Base-by-base conservation (phyloP, 1,139 yeast species). In the Zygosaccharomyces sapae region DNA sequence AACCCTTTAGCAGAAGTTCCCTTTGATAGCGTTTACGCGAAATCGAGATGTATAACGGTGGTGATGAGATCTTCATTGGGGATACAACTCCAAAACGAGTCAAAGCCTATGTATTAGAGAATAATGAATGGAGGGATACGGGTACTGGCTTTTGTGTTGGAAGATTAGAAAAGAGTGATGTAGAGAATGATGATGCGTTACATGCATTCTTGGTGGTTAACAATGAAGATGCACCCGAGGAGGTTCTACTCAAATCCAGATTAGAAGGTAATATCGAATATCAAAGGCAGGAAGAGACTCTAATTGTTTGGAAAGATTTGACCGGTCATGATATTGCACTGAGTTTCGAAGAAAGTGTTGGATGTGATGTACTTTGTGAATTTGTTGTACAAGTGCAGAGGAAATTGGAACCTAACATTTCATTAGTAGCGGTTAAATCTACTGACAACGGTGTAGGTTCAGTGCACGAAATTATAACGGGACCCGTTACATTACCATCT, bases 91-190 rank as follows among this genome's bases (percentile, higher is more conserved):
- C 88, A 5, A 76, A 90, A 63, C 72, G 97, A 54, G 98, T 90
- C 45, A 92, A 90, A 65, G 94, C 92, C 18, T 92, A 90, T 63
- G 75, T 86, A 29, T 71, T 92, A 45, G 82, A 81, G 45, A 84
- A 85, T 33, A 90, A 85, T 49, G 86, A 80, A 58, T 92, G 98
- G 98, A 73, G 82, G 38, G 97, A 90, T 64, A 80, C 86, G 46
- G 97, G 97, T 12, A 89, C 97, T 0, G 98, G 98, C 0, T 85
- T 79, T 64, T 89, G 96, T 60, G 75, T 77, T 38, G 97, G 97
- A 3, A 59, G 8, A 41, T 38, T 35, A 43, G 44, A 33, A 22
- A 41, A 10, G 46, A 49, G 12, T 20, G 33, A 5, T 9, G 59
- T 55, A 4, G 55, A 50, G 2, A 51, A 47, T 7, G 45, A 39